These are phyloP conservation scores for Acacia confusa DNA, from an alignment of 306 rosid genomes.

Conservation along the genomic window DNA sequence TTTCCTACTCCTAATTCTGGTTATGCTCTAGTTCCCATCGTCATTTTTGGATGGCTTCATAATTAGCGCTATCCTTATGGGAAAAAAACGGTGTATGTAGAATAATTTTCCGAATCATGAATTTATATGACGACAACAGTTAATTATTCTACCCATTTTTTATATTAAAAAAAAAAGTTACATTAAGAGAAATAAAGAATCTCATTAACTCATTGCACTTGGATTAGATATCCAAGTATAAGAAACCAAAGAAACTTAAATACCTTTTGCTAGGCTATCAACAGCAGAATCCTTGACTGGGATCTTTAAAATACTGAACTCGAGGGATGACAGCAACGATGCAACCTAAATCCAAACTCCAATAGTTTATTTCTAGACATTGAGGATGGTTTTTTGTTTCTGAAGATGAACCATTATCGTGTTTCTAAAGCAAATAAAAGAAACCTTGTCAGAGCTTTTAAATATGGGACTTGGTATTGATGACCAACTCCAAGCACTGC, in stretches of 20 bases:
- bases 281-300: constrained; percentile 70
- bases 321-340: constrained; percentile 66
- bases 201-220: not conserved
- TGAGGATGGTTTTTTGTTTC: not conserved
- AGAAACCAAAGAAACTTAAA: constrained; percentile 27
- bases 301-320: constrained; percentile 66
- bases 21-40: too few species aligned
- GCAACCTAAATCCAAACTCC: constrained; percentile 51
- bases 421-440: constrained; percentile 26
- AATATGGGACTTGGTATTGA: constrained; percentile 55
- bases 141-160: constrained; percentile 1
- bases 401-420: not conserved
- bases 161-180: not conserved
- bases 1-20: too few species aligned
- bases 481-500: constrained; percentile 68
- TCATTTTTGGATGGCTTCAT: not conserved
- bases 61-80: too few species aligned
- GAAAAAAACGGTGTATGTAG: not conserved
- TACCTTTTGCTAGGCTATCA: constrained; percentile 68
- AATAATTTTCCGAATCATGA: not conserved
- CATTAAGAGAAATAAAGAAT: not conserved
- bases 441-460: constrained; percentile 77
- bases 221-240: constrained; percentile 1
- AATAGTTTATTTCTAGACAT: constrained; percentile 14
- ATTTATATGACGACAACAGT: not conserved